Base-by-base conservation (phyloP, 495 filamentous ascomycete genomes). In the Tuber brumale region DNA sequence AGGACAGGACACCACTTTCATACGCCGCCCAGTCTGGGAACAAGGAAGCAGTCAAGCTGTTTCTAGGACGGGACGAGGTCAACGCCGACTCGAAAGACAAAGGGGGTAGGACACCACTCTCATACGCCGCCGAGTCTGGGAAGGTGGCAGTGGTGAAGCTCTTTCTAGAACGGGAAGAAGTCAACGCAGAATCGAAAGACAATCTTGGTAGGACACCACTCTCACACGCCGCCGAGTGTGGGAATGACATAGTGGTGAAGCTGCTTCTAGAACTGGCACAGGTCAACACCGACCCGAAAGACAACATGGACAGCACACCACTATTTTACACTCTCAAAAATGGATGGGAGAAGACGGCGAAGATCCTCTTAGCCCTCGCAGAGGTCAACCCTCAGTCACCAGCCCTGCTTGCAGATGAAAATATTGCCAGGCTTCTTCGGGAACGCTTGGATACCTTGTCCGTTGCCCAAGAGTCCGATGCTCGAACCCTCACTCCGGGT, bases 181-280 rank as follows among this genome's bases (percentile, higher is more conserved):
- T 80, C 23, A 43, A 75, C 18, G 44, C 69, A 3, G 73, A 81
- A 23, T 73, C 14, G 44, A 10, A 5, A 45, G 44, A 45, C 6
- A 45, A 45, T 18, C 2, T 18, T 5, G 2, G 14, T 14, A 0
- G 44, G 3, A 45, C 44, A 18, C 44, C 12, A 18, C 81, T 87
- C 48, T 84, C 79, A 7, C 83, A 74, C 75, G 85, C 85, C 21
- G 84, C 84, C 19, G 77, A 74, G 70, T 74, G 74, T 39, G 85
- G 85, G 12, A 80, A 86, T 74, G 77, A 82, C 0, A 18, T 3
- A 6, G 5, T 5, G 19, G 45, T 21, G 18, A 48, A 48, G 6
- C 45, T 48, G 45, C 5, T 48, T 48, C 19, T 48, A 0, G 4
- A 48, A 48, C 4, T 2, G 6, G 19, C 23, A 23, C 19, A 21